phyloP scores from a whole-genome alignment of 768 basidiomycete genomes.

The Chalciporus piperatus region DNA sequence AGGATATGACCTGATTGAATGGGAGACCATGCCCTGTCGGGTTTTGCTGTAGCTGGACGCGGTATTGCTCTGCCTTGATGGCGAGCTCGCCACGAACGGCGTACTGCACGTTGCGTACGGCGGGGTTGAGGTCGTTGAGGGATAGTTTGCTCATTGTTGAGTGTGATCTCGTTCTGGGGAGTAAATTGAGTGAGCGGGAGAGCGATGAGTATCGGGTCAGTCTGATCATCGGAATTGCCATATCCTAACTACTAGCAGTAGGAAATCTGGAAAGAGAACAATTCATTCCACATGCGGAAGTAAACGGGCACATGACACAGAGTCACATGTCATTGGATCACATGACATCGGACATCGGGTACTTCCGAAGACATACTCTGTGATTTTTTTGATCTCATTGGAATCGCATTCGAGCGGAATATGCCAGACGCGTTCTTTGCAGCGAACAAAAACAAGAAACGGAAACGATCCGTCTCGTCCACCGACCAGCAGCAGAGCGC shows the following conservation, averaged over 20 bases:
- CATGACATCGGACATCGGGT: constrained; percentile 14
- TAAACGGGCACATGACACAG: constrained; percentile 5
- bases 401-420: not conserved
- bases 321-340: not conserved
- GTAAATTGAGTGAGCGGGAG: constrained; percentile 4
- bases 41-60: constrained; percentile 62
- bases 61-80: constrained; percentile 85
- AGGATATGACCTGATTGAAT: constrained; percentile 85
- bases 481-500: constrained; percentile 17
- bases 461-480: constrained; percentile 47
- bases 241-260: no score
- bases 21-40: constrained; percentile 54
- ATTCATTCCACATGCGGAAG: no score
- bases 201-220: constrained; percentile 7
- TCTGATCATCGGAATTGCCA: not conserved
- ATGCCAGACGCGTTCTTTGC: constrained; percentile 90
- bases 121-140: constrained; percentile 73
- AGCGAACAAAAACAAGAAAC: constrained; percentile 55
- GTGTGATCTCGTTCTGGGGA: constrained; percentile 2
- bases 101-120: constrained; percentile 86
- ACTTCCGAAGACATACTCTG: not conserved
- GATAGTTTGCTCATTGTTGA: constrained; percentile 57
- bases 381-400: constrained; percentile 19
- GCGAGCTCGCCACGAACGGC: constrained; percentile 97
- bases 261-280: no score